Conservation (phyloP, 2,329 filamentous ascomycete genomes). For the Aspergillus costaricaensis region DNA sequence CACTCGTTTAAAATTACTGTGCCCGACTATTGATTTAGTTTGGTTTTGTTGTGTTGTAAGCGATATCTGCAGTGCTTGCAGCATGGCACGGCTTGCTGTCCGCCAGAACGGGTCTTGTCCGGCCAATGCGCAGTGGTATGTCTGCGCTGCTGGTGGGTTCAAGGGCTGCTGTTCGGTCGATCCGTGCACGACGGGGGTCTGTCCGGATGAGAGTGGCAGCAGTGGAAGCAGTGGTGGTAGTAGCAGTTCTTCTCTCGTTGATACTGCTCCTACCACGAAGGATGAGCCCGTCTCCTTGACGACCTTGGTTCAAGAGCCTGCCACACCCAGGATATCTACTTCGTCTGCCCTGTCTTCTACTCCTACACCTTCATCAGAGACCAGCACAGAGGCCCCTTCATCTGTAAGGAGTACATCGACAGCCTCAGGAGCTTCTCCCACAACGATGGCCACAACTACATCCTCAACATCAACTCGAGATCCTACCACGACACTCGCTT, state of each 20-base stretch:
- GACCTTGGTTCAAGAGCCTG: neutral
- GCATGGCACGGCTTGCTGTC: slow-evolving; percentile 15
- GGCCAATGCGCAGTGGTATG: slow-evolving; percentile 27
- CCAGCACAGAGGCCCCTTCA: neutral
- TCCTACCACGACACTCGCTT: neutral
- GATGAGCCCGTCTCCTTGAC: neutral
- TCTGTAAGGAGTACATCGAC: neutral
- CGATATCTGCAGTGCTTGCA: neutral
- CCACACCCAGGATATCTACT: neutral
- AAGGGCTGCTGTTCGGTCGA: slow-evolving; percentile 37
- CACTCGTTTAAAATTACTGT: neutral
- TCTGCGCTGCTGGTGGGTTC: slow-evolving; percentile 27
- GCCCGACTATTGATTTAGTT: no score
- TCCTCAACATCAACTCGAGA: neutral
- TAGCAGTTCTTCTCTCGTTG: neutral
- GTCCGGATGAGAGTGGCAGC: slow-evolving; percentile 26
- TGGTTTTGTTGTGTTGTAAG: neutral
- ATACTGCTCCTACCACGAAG: neutral
- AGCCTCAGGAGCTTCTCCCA: neutral
- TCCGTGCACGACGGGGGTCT: slow-evolving; percentile 33
- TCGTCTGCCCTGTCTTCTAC: neutral
- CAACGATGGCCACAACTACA: neutral
- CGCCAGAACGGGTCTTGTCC: slow-evolving; percentile 21
- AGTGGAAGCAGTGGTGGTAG: neutral
- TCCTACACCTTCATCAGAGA: neutral